Conservation (phyloP, 1,139 yeast species). For the Petasospora fabianii region DNA sequence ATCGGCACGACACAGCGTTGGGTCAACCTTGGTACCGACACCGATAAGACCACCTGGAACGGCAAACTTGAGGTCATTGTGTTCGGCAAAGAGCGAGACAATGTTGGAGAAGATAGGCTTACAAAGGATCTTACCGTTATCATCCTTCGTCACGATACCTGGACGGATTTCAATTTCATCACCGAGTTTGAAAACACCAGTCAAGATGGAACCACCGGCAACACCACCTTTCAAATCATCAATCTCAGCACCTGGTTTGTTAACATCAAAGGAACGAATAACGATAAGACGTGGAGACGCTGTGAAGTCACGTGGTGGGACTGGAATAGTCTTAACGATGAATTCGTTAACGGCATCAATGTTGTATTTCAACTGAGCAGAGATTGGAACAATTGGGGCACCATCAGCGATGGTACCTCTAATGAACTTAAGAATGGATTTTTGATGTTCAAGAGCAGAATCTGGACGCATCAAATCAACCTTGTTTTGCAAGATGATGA, state of each 20-base stretch:
- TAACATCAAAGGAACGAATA: slow-evolving; percentile 97
- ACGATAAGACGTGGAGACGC: slow-evolving; percentile 95
- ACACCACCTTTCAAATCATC: slow-evolving; percentile 99
- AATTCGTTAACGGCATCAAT: slow-evolving; percentile 98
- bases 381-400: slow-evolving; percentile 97
- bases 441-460: slow-evolving; percentile 91
- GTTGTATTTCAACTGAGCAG: slow-evolving; percentile 97
- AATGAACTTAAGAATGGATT: slow-evolving; percentile 85
- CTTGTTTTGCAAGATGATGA: slow-evolving; percentile 93
- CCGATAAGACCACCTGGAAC: slow-evolving; percentile 99
- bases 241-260: slow-evolving; percentile 97
- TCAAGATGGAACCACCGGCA: slow-evolving; percentile 97
- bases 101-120: slow-evolving; percentile 93
- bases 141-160: slow-evolving; percentile 96
- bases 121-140: slow-evolving; percentile 89
- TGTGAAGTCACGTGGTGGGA: slow-evolving; percentile 90
- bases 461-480: slow-evolving; percentile 99
- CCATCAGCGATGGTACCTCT: slow-evolving; percentile 99
- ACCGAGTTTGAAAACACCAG: slow-evolving; percentile 94
- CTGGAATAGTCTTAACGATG: slow-evolving; percentile 93
- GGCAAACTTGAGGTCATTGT: slow-evolving; percentile 95
- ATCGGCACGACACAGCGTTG: slow-evolving; percentile 98
- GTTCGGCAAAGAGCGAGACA: slow-evolving; percentile 93
- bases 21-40: slow-evolving; percentile 98
- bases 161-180: slow-evolving; percentile 99